Evolutionary conservation across 306 rosid species (phyloP).

Genomic region (Vigna trinervia): DNA sequence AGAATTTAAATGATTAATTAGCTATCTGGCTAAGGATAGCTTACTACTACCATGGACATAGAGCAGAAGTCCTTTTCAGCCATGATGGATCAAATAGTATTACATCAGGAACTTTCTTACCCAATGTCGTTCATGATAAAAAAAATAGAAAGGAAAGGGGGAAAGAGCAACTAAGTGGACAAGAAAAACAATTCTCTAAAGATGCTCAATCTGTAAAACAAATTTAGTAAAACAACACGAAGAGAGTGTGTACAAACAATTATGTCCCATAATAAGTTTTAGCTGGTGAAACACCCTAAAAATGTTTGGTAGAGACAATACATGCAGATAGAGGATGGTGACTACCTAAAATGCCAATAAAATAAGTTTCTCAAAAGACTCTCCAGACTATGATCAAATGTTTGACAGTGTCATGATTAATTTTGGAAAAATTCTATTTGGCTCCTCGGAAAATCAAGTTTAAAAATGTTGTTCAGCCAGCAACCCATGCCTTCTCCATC

Average conservation of each 20-base stretch:
- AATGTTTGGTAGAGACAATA: background rate
- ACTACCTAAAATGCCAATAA: background rate
- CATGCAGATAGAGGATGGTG: background rate
- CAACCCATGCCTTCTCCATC: constrained; percentile 19
- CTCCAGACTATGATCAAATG: constrained; percentile 2
- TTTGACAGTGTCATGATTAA: constrained; percentile 20
- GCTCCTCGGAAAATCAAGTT: constrained; percentile 21
- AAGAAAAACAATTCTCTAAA: background rate
- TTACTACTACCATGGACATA: constrained; percentile 20
- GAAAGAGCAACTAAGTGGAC: background rate
- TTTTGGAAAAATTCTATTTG: background rate
- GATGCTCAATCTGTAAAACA: background rate
- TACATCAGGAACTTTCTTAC: constrained; percentile 10
- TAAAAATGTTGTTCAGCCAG: constrained; percentile 9
- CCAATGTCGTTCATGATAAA: no score
- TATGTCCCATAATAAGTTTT: background rate
- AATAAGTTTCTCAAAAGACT: constrained; percentile 8
- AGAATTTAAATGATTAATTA: background rate
- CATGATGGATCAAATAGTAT: constrained; percentile 2
- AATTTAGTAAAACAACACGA: background rate
- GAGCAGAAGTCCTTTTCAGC: constrained; percentile 30
- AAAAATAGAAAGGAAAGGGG: no score
- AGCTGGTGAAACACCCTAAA: background rate
- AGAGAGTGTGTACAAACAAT: constrained; percentile 20
- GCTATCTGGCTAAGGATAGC: constrained; percentile 26